Conservation (phyloP, 768 basidiomycete species). For the Pisolithus orientalis region DNA sequence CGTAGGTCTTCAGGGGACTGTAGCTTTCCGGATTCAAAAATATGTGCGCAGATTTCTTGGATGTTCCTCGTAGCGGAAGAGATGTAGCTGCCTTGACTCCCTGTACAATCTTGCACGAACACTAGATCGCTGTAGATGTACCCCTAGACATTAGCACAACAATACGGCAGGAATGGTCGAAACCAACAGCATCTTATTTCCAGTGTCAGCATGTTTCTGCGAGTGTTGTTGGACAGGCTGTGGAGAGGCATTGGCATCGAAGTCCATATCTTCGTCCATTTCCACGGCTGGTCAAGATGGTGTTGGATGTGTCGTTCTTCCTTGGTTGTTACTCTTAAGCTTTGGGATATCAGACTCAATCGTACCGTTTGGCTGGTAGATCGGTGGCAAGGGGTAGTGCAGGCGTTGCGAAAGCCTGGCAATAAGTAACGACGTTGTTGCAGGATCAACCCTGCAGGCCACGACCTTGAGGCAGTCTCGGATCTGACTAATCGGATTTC, state of each 20-base stretch:
- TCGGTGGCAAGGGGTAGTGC: constrained; percentile 8
- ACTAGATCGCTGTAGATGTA: constrained; percentile 70
- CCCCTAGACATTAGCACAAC: constrained; percentile 4
- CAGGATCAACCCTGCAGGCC: constrained; percentile 19
- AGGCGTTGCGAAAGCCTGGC: constrained; percentile 1
- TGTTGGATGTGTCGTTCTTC: too few relatives aligned
- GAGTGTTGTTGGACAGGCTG: constrained; percentile 28
- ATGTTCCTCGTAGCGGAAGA: constrained; percentile 96
- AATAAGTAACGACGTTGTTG: constrained; percentile 6
- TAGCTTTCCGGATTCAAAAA: constrained; percentile 92
- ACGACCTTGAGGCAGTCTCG: constrained; percentile 31
- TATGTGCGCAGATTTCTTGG: constrained; percentile 89
- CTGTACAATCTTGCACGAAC: constrained; percentile 94
- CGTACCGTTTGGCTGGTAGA: neutral
- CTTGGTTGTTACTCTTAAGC: neutral
- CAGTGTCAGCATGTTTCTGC: constrained; percentile 31
- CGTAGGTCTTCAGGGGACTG: constrained; percentile 81
- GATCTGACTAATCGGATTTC: constrained; percentile 30
- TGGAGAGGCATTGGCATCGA: constrained; percentile 38
- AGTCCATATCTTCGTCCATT: constrained; percentile 84
- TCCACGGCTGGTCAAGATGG: constrained; percentile 6
- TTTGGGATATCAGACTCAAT: neutral
- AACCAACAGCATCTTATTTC: constrained; percentile 72
- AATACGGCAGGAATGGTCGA: constrained; percentile 3
- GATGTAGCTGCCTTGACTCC: constrained; percentile 86